Conservation (phyloP, 352 stramenopile genomes). For the Thalassiosira hispida region DNA sequence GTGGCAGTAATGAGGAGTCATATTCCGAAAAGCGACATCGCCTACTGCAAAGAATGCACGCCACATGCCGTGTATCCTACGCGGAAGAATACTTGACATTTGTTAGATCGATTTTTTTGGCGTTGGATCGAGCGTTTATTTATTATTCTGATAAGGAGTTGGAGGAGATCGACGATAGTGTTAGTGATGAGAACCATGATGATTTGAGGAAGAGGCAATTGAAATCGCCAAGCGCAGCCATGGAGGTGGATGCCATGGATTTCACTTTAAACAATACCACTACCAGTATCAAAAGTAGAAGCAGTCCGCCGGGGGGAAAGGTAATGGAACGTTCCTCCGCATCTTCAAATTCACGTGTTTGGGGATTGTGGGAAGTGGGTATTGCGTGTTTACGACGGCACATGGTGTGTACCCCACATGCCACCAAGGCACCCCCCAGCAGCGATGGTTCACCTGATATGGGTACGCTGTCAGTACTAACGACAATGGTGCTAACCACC, state of each 20-base stretch:
- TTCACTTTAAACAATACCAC: too few species aligned
- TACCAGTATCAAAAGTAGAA: too few species aligned
- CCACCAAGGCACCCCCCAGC: neutral
- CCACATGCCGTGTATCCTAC: conserved; percentile 44
- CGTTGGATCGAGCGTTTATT: conserved; percentile 51
- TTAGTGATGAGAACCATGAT: neutral
- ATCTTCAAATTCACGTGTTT: conserved; percentile 24
- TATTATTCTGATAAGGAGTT: conserved; percentile 31
- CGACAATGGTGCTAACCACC: conserved; percentile 34
- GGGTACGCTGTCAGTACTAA: conserved; percentile 18
- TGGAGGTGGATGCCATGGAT: neutral
- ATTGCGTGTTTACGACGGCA: conserved; percentile 49
- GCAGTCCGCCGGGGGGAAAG: conserved; percentile 12
- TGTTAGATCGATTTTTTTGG: conserved; percentile 55
- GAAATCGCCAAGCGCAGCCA: neutral
- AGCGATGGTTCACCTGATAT: neutral
- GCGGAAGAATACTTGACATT: conserved; percentile 51
- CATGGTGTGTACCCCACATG: conserved; percentile 15
- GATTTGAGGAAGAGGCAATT: neutral
- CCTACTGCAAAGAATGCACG: conserved; percentile 49
- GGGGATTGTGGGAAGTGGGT: conserved; percentile 57
- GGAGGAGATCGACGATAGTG: conserved; percentile 31
- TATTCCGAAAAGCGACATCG: conserved; percentile 20
- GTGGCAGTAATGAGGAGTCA: neutral
- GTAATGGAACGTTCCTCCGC: conserved; percentile 35